These are phyloP conservation scores for Ceratorhiza oryzae-sativae DNA, from an alignment of 1,284 basidiomycete species.

Conservation along the genomic window DNA sequence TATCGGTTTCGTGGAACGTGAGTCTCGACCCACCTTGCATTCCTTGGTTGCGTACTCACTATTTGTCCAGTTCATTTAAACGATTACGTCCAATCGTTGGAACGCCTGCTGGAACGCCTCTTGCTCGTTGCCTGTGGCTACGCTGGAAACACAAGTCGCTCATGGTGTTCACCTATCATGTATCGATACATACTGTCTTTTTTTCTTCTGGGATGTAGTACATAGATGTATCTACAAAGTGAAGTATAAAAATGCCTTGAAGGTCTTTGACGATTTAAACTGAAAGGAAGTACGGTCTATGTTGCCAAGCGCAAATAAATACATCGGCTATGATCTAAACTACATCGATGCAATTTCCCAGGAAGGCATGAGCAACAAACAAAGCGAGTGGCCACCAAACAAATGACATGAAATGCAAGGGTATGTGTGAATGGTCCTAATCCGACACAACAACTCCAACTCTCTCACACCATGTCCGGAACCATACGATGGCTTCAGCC, in stretches of 20 bases:
- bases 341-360: no score
- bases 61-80: no score
- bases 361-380: no score
- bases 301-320: no score
- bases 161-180: constrained; percentile 15
- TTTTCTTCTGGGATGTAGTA: constrained; percentile 8
- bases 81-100: no score
- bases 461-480: constrained; percentile 30
- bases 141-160: constrained; percentile 21
- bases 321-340: no score
- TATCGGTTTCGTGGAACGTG: constrained; percentile 40
- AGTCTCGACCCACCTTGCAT: not conserved
- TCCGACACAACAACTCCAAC: constrained; percentile 11
- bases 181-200: constrained; percentile 18
- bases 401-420: not conserved
- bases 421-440: not conserved
- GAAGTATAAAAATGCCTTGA: not conserved
- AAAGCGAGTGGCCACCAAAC: not conserved
- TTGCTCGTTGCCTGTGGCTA: constrained; percentile 37
- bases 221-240: constrained; percentile 18
- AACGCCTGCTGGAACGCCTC: constrained; percentile 3
- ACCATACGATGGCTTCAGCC: constrained; percentile 24
- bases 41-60: not conserved
- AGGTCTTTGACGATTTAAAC: no score
- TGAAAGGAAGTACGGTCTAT: no score